Base-by-base conservation (phyloP, 192 early-diverging fungal species). In the Coemansia sp. region DNA sequence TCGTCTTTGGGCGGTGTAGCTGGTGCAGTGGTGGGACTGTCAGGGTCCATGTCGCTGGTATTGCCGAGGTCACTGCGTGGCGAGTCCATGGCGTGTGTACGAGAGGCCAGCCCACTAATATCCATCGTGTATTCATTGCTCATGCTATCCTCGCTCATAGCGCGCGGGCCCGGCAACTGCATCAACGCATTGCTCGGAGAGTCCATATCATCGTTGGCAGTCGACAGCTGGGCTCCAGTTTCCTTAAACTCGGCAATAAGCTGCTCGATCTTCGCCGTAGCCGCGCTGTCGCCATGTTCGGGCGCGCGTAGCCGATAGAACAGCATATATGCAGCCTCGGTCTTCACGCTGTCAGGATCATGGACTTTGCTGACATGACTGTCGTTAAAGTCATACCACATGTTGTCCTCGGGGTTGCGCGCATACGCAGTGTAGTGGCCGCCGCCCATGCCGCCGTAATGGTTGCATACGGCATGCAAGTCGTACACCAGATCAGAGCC, bases 371-470 rank as follows among this genome's bases (percentile, higher is more conserved):
- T 76, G 2, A 92, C 91, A 32, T 79, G 85, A 11, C 84, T 86
- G 70, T 94, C 91, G 72, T 94, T 87, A 63, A 91, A 91, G 65
- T 92, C 86, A 73, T 92, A 93, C 92, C 92, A 92, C 38, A 83
- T 25, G 45, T 64, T 68, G 64, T 89, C 86, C 41, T 87, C 65
- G 17, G 79, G 68, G 61, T 87, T 90, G 64, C 84, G 83, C 17
- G 89, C 90, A 71, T 90, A 90, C 0, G 91, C 90, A 23, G 92
- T 94, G 60, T 93, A 94, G 67, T 94, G 92, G 25, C 92, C 92
- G 51, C 90, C 92, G 43, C 89, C 90, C 62, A 92, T 69, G 6
- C 90, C 89, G 47, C 92, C 92, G 80, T 81, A 94, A 57, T 94
- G 90, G 67, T 94, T 92, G 62, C 88, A 91, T 5, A 94, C 87